Percentiles rank a stretch among this genome's conserved stretches.
Conservation (phyloP, 495 filamentous ascomycete species). For the Pseudevernia furfuracea region DNA sequence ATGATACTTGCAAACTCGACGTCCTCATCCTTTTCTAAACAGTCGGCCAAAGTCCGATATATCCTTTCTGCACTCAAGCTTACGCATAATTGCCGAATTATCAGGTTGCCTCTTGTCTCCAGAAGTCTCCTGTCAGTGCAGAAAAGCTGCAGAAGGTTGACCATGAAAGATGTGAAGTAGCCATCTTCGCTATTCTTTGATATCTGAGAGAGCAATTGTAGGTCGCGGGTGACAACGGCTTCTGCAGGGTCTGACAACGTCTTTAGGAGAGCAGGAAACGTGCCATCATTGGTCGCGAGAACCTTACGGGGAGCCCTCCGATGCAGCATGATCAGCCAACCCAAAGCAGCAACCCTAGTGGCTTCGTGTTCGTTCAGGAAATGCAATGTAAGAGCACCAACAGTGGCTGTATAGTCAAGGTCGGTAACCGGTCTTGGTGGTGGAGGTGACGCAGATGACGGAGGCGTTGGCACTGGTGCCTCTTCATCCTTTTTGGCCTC, state of each 20-base stretch:
- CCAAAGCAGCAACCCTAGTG: slow-evolving; percentile 84
- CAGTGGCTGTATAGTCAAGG: slow-evolving; percentile 95
- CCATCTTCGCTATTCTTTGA: slow-evolving; percentile 92
- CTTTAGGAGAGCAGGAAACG: slow-evolving; percentile 92
- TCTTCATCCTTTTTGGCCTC: slow-evolving; percentile 24
- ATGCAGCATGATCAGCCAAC: slow-evolving; percentile 97
- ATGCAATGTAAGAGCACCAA: slow-evolving; percentile 85
- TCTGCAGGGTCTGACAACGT: slow-evolving; percentile 94
- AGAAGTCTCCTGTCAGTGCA: slow-evolving; percentile 85
- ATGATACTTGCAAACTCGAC: slow-evolving; percentile 98
- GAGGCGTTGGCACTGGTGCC: slow-evolving; percentile 42
- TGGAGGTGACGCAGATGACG: slow-evolving; percentile 39
- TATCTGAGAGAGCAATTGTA: slow-evolving; percentile 92
- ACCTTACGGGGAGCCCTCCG: slow-evolving; percentile 89
- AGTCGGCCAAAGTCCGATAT: slow-evolving; percentile 91
- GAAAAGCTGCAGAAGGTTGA: slow-evolving; percentile 89
- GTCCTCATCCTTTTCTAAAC: slow-evolving; percentile 96
- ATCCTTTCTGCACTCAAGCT: slow-evolving; percentile 91
- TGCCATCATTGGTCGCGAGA: slow-evolving; percentile 92
- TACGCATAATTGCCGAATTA: slow-evolving; percentile 90
- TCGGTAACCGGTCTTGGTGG: slow-evolving; percentile 51
- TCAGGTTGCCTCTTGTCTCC: slow-evolving; percentile 88
- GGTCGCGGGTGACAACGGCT: slow-evolving; percentile 88
- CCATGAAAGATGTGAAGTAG: slow-evolving; percentile 98
- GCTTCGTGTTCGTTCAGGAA: slow-evolving; percentile 97